Conservation (phyloP, 306 rosid species). For the Ochetophila trinervis region DNA sequence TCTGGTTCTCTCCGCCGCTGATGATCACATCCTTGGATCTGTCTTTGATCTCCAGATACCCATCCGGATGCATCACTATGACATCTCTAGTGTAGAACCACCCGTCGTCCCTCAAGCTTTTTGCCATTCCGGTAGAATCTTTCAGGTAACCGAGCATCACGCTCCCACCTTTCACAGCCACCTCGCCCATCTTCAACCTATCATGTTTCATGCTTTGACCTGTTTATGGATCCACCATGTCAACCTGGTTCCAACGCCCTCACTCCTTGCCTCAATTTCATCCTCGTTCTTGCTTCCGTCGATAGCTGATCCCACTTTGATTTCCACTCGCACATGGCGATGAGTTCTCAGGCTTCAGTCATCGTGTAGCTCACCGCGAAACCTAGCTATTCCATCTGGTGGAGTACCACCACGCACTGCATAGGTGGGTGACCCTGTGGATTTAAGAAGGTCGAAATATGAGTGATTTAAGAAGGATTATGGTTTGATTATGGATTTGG, state of each 20-base stretch:
- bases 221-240: conserved; percentile 37
- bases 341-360: conserved; percentile 46
- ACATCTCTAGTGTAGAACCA: conserved; percentile 77
- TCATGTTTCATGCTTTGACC: conserved; percentile 45
- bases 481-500: no score
- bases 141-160: conserved; percentile 66
- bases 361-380: conserved; percentile 59
- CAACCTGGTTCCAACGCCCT: conserved; percentile 41
- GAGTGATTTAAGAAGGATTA: no score
- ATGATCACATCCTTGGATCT: conserved; percentile 72
- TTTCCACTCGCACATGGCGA: conserved; percentile 65
- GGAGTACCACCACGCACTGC: no score
- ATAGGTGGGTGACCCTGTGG: no score
- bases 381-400: conserved; percentile 44
- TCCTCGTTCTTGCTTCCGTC: conserved; percentile 49
- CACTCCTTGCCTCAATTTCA: conserved; percentile 74
- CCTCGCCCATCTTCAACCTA: conserved; percentile 45
- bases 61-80: conserved; percentile 68
- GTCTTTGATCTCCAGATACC: conserved; percentile 67
- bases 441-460: no score
- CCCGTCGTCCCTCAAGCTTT: conserved; percentile 30
- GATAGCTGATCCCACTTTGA: conserved; percentile 49
- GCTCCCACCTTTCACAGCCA: conserved; percentile 46
- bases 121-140: conserved; percentile 42
- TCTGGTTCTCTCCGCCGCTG: conserved; percentile 75